Conservation (phyloP, 139 green algal species). For the Micractinium sp. region DNA sequence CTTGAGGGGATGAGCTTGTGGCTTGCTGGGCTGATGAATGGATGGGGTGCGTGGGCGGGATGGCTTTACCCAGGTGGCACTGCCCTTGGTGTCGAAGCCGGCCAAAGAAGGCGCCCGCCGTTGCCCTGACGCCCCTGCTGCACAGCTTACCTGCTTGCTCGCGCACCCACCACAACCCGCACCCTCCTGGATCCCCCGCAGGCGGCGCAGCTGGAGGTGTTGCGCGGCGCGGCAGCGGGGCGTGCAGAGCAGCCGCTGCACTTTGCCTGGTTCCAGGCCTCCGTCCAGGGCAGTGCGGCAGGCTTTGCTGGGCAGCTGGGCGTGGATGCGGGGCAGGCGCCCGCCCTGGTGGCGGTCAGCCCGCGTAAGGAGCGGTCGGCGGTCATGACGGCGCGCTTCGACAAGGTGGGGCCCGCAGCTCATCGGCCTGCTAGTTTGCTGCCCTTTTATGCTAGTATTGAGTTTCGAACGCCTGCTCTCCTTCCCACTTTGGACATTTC, state of each 20-base stretch:
- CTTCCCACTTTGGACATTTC: too few relatives aligned
- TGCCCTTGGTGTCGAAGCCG: background rate
- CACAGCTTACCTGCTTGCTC: too few relatives aligned
- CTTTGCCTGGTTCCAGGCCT: conserved; percentile 27
- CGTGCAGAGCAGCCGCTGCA: conserved; percentile 28
- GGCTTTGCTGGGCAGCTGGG: conserved; percentile 35
- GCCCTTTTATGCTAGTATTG: too few relatives aligned
- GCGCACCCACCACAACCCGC: too few relatives aligned
- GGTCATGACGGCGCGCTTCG: conserved; percentile 25
- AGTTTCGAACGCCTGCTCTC: too few relatives aligned
- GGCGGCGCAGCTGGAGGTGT: conserved; percentile 1
- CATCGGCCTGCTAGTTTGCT: too few relatives aligned
- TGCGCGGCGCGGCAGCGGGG: background rate
- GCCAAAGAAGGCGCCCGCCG: too few relatives aligned
- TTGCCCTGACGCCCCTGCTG: too few relatives aligned
- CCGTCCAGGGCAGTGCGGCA: background rate
- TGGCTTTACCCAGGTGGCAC: background rate
- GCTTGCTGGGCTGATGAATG: background rate
- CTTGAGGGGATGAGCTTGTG: background rate
- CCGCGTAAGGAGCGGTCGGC: conserved; percentile 45
- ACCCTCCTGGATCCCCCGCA: background rate
- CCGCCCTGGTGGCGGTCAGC: conserved; percentile 49
- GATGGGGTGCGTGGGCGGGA: background rate
- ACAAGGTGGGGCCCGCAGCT: background rate
- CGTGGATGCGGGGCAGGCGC: conserved; percentile 29